Base-by-base conservation (phyloP, 495 filamentous ascomycete genomes). In the Neurospora sp. region DNA sequence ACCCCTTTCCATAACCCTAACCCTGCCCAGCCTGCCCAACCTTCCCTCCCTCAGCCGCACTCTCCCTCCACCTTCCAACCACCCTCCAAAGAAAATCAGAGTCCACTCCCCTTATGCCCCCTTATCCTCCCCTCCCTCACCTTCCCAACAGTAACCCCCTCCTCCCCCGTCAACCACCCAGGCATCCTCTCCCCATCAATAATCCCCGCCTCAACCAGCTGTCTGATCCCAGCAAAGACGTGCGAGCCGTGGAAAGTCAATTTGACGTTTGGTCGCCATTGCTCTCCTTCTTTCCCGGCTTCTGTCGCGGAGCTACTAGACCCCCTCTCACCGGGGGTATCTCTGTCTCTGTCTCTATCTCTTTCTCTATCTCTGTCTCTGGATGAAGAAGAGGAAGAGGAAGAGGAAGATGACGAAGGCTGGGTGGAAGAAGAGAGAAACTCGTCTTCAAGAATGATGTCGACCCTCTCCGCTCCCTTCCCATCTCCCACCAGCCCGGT, bases 101-200 rank as follows among this genome's bases (percentile, higher is more conserved):
- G 35, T 3, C 84, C 86, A 9, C 83, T 85, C 7, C 85, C 85
- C 72, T 81, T 85, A 71, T 83, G 78, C 2, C 86, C 87, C 46
- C 79, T 79, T 73, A 89, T 89, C 76, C 86, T 87, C 4, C 93
- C 92, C 59, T 85, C 77, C 71, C 85, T 87, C 1, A 96, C 88
- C 48, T 87, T 86, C 1, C 91, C 92, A 59, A 90, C 81, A 75
- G 90, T 94, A 4, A 96, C 89, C 0, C 89, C 92, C 27, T 92
- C 93, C 77, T 96, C 93, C 2, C 94, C 94, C 1, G 93, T 94
- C 90, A 96, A 91, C 94, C 94, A 97, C 0, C 93, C 92, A 0
- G 93, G 93, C 89, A 96, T 94, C 31, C 83, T 86, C 80, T 89
- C 86, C 0, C 92, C 91, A 76, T 94, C 89, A 14, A 96, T 80